Base-by-base conservation (phyloP, 805 yeast species). In the Candida sphagnicola region DNA sequence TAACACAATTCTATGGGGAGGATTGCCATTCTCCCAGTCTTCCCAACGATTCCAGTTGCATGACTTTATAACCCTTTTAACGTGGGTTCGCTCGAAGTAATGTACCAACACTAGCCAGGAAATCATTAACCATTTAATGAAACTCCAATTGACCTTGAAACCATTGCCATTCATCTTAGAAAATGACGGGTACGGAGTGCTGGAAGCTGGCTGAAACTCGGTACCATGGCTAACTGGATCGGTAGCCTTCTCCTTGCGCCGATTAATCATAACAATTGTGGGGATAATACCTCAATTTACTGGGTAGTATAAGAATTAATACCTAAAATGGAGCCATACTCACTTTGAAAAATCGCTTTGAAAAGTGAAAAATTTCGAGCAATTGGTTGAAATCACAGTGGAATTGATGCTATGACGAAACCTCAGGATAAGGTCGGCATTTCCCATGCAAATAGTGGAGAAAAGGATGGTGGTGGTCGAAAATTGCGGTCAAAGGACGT, bases 31-130 rank as follows among this genome's bases (percentile, higher is more conserved):
- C 2, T 48, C 49, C 86, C 87, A 80, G 4, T 58, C 33, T 47
- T 82, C 88, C 90, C 91, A 84, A 0, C 55, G 56, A 2, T 59
- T 50, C 96, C 96, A 89, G 4, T 59, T 47, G 38, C 72, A 67
- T 23, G 43, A 44, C 2, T 39, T 42, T 15, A 63, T 44, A 8
- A 57, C 53, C 28, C 38, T 43, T 12, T 44, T 49, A 4, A 58
- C 62, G n/a, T 57, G 48, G 5, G 48, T 45, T 29, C 69, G 49
- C 39, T 67, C 74, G 31, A 51, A 50, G 35, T 55, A 54, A 39
- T 65, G 69, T 2, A 63, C 43, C 1, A 51, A 15, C 1, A 55
- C 18, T 0, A 61, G 24, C 69, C 70, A 65, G 4, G 45, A 42
- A 6, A 46, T 18, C 13, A 46, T n/a, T 12, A 50, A n/a, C 4